Evolutionary conservation across 2,329 filamentous ascomycete species (phyloP), one percentile per base, ranked within the genome.

Genomic region (Cladosporium colombiae): DNA sequence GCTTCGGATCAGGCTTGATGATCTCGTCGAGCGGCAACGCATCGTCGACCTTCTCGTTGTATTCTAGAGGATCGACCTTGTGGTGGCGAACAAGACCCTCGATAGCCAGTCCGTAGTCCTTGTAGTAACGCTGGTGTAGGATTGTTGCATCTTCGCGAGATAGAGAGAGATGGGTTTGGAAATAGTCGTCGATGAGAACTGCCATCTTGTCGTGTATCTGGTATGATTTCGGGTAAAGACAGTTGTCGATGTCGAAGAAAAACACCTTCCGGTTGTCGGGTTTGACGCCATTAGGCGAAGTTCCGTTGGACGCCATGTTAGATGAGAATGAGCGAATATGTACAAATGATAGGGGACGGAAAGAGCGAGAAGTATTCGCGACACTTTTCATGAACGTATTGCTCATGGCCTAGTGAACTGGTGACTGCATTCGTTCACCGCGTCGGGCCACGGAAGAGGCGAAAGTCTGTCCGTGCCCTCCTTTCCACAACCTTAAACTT

Each of bases 181-280:
- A 88, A 76, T 87, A 89, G 65, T 82, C 76, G 75, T 89, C 80
- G 75, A 98, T 99, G 68, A 97, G 83, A 62, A 88, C 84, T 37
- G 89, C 88, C 95, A 99, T 98, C 75, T 91, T 84, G 75, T 96
- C 89, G 75, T 96, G 91, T 55, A 99, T 92, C 72, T 90, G 91
- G 70, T 88, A 88, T 13, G 71, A 71, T 79, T 90, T 93, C 0
- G 93, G 88, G 75, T 97, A 98, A 65, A 98, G 86, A 80, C 96
- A 99, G 76, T 99, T 99, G 83, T 99, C 95, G 75, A 99, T 98
- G 77, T 99, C 95, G 76, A 97, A 98, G 78, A 87, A 88, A 77
- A 88, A 86, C 23, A 91, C 83, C 1, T 84, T 83, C 44, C 74
- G 70, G 70, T 68, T 55, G 52, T 66, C 64, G 21, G 31, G 50